Evolutionary conservation across 345 rosid genomes (phyloP).

Genomic region (Diplotaxis tenuifolia): DNA sequence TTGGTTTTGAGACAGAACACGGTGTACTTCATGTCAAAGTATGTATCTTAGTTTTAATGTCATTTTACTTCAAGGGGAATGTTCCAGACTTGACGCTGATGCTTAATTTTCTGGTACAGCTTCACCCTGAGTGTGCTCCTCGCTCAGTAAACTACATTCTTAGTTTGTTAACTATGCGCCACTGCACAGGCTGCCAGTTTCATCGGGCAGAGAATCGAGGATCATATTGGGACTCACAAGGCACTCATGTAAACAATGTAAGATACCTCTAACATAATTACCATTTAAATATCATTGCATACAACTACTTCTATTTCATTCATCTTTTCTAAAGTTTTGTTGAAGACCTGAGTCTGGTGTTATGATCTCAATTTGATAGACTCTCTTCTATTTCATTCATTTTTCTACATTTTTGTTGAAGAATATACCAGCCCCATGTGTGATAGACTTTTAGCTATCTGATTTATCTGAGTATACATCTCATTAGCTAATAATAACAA

Average conservation of each 20-base stretch:
- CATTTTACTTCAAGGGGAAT: neutral
- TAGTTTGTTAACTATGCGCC: constrained; percentile 65
- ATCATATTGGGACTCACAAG: constrained; percentile 70
- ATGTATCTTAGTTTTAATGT: constrained; percentile 29
- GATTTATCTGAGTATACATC: no score
- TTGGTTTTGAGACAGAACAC: constrained; percentile 75
- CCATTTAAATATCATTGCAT: no score
- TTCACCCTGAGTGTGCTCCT: constrained; percentile 93
- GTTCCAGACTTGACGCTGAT: neutral
- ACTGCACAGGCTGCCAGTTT: constrained; percentile 91
- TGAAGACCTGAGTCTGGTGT: no score
- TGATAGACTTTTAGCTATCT: no score
- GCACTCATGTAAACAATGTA: constrained; percentile 53
- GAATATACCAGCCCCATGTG: no score
- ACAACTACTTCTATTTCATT: no score
- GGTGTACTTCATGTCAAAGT: constrained; percentile 85
- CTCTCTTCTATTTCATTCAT: no score
- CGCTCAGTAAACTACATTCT: constrained; percentile 80
- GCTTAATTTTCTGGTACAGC: constrained; percentile 49
- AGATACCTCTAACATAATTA: neutral
- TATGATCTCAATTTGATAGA: no score
- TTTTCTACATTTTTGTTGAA: no score
- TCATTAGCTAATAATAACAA: no score
- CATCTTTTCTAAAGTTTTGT: no score
- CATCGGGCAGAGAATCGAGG: constrained; percentile 83